A percentile compares a stretch with the other conserved stretches of the same genome.
Conservation (phyloP, 441 rosid genomes). For the Macaranga tanarius region DNA sequence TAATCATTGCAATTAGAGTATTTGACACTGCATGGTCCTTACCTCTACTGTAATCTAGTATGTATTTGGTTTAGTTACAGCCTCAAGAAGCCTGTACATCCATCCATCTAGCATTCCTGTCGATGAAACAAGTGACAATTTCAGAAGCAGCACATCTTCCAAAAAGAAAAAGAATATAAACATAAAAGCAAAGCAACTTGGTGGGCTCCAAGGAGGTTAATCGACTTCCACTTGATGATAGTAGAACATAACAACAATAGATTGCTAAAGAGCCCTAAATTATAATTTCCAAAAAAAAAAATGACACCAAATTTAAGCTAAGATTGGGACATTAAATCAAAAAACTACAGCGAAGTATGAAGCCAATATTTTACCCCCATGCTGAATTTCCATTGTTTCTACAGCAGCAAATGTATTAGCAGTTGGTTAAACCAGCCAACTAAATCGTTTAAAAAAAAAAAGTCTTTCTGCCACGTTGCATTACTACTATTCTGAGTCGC, state of each 20-base stretch:
- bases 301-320: too few relatives aligned
- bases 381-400: background rate
- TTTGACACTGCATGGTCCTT: background rate
- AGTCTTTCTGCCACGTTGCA: too few relatives aligned
- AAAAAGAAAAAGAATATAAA: background rate
- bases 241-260: background rate
- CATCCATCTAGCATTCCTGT: slow-evolving; percentile 98
- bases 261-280: background rate
- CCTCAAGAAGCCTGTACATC: slow-evolving; percentile 83
- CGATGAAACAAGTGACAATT: background rate
- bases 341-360: background rate
- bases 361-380: background rate
- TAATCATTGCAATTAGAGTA: too few relatives aligned
- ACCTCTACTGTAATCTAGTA: slow-evolving; percentile 37
- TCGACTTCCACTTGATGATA: background rate
- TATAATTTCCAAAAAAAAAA: too few relatives aligned
- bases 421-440: too few relatives aligned
- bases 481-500: too few relatives aligned
- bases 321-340: background rate
- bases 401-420: background rate
- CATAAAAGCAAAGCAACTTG: background rate
- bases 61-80: slow-evolving; percentile 45
- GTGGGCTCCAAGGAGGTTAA: too few relatives aligned
- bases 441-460: too few relatives aligned
- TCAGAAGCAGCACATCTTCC: background rate